These are phyloP conservation scores for Chaetoscypha palmicola DNA, from an alignment of 2,329 filamentous ascomycete species.

Conservation along the genomic window DNA sequence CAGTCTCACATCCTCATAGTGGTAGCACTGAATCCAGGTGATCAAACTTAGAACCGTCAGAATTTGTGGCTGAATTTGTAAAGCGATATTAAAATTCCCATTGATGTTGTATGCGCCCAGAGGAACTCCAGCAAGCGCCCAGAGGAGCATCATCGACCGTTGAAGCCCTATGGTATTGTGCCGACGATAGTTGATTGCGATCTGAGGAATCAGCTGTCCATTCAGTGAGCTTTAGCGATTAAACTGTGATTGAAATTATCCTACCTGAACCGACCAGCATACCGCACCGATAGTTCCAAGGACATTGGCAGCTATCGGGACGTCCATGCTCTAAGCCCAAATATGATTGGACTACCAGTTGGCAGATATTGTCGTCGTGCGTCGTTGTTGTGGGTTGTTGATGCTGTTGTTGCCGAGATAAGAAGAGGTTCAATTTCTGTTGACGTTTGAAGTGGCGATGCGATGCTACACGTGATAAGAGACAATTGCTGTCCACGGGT, in stretches of 20 bases:
- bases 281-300: constrained; percentile 54
- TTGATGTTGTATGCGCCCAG: constrained; percentile 42
- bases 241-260: no score
- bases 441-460: no score
- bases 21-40: constrained; percentile 30
- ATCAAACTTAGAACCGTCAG: constrained; percentile 30
- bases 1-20: constrained; percentile 40
- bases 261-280: constrained; percentile 63
- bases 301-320: constrained; percentile 48
- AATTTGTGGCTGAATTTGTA: constrained; percentile 31
- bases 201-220: constrained; percentile 59
- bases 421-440: no score
- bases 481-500: no score
- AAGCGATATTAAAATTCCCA: constrained; percentile 28
- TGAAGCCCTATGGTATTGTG: constrained; percentile 61
- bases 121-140: constrained; percentile 60
- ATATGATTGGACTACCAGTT: not conserved
- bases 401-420: no score
- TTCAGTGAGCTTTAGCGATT: no score
- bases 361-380: not conserved
- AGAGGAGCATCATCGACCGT: constrained; percentile 65
- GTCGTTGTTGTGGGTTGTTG: no score
- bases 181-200: constrained; percentile 58
- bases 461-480: no score
- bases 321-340: constrained; percentile 38